Evolutionary conservation across 768 basidiomycete species (phyloP).

Genomic region (Lyophyllum semitale): DNA sequence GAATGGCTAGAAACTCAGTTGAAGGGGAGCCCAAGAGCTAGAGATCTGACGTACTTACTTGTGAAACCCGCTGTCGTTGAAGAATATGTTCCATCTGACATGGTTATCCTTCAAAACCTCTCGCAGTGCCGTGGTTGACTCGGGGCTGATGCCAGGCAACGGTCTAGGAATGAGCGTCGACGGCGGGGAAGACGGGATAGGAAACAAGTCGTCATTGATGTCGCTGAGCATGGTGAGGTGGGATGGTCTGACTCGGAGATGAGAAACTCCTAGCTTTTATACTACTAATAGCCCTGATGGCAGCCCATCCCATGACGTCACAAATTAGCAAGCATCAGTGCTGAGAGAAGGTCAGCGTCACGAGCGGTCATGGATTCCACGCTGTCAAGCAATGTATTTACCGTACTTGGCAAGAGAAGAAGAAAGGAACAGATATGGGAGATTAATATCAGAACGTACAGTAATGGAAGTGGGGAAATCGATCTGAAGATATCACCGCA

Average conservation of each 20-base stretch:
- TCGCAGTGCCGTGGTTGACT: slow-evolving; percentile 31
- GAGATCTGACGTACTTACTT: slow-evolving; percentile 50
- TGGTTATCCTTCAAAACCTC: slow-evolving; percentile 52
- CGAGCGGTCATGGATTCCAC: neutral
- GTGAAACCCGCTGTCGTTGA: slow-evolving; percentile 51
- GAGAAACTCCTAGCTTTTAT: neutral
- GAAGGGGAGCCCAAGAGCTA: neutral
- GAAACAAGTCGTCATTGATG: slow-evolving; percentile 26
- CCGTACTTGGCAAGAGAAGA: neutral
- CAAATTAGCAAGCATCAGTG: too few relatives aligned
- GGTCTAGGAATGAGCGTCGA: slow-evolving; percentile 28
- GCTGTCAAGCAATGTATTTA: too few relatives aligned
- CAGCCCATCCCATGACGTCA: too few relatives aligned
- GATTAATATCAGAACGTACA: neutral
- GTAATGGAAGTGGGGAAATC: neutral
- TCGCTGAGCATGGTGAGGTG: slow-evolving; percentile 2
- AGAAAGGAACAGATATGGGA: neutral
- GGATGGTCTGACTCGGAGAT: neutral
- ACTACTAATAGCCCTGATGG: too few relatives aligned
- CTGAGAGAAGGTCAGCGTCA: too few relatives aligned
- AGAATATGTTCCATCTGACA: slow-evolving; percentile 47
- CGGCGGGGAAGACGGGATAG: slow-evolving; percentile 30
- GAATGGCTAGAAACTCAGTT: slow-evolving; percentile 21
- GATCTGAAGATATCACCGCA: neutral
- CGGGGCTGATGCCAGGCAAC: slow-evolving; percentile 36